phyloP scores from a whole-genome alignment of 805 yeast genomes.

The Candida coleopterorum region DNA sequence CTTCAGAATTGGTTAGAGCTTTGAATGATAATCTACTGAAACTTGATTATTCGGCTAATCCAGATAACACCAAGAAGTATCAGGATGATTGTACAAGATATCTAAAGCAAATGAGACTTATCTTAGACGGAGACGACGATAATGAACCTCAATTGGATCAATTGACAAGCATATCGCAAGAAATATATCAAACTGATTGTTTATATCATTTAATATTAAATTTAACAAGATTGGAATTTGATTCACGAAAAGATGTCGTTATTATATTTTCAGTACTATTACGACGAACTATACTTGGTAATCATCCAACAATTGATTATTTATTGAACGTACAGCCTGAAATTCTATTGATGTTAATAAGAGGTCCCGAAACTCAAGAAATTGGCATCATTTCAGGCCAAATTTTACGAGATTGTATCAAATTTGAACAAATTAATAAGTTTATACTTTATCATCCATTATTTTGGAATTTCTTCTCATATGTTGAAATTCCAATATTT shows the following conservation, averaged over 20 bases:
- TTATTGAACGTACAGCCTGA: conserved; percentile 57
- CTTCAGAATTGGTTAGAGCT: conserved; percentile 74
- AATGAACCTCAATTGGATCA: conserved; percentile 58
- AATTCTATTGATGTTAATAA: conserved; percentile 56
- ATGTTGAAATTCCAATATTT: conserved; percentile 71
- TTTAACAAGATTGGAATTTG: conserved; percentile 74
- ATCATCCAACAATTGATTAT: conserved; percentile 86
- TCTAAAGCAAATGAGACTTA: conserved; percentile 57
- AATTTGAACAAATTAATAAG: conserved; percentile 64
- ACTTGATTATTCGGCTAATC: conserved; percentile 40
- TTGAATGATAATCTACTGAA: conserved; percentile 70
- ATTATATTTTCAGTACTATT: conserved; percentile 69
- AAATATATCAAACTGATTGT: conserved; percentile 68
- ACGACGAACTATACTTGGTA: conserved; percentile 69
- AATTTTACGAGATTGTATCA: conserved; percentile 80
- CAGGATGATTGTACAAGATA: conserved; percentile 74
- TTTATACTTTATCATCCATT: conserved; percentile 53
- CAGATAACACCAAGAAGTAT: conserved; percentile 34
- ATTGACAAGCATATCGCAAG: conserved; percentile 71
- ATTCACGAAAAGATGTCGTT: conserved; percentile 79
- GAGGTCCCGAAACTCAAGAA: conserved; percentile 71
- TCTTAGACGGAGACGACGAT: conserved; percentile 62
- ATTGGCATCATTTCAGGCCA: conserved; percentile 69
- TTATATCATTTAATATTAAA: conserved; percentile 56
- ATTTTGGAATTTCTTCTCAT: conserved; percentile 81